phyloP scores from a whole-genome alignment of 2,329 filamentous ascomycete genomes.

The Xylariaceae sp. region DNA sequence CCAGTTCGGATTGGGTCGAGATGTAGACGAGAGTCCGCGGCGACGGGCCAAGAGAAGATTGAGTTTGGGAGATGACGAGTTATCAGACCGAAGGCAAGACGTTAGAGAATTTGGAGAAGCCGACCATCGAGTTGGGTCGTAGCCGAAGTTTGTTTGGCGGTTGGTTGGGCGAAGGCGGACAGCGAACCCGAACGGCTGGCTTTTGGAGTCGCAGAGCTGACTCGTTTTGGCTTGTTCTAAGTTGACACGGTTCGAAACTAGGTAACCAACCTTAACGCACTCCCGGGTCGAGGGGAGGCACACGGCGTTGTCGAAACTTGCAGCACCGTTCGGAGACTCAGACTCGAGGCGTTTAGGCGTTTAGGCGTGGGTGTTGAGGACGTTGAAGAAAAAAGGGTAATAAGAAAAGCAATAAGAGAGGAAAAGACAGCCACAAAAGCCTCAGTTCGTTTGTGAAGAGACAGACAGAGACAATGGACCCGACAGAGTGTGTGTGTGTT shows the following conservation, averaged over 20 bases:
- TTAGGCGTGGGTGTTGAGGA: background rate
- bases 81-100: constrained; percentile 18
- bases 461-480: background rate
- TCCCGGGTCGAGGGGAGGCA: constrained; percentile 11
- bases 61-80: constrained; percentile 2
- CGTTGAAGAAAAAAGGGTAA: background rate
- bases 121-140: constrained; percentile 39
- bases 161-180: too few relatives aligned
- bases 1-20: background rate
- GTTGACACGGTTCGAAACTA: constrained; percentile 22
- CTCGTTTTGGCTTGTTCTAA: constrained; percentile 18
- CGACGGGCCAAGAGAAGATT: constrained; percentile 1
- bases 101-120: constrained; percentile 2
- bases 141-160: constrained; percentile 34
- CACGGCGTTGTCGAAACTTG: constrained; percentile 1
- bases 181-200: constrained; percentile 36
- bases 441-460: constrained; percentile 19
- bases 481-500: background rate
- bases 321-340: background rate
- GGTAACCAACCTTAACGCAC: constrained; percentile 27
- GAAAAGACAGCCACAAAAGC: constrained; percentile 17
- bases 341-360: background rate
- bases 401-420: background rate
- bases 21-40: background rate
- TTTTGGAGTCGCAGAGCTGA: constrained; percentile 31